Evolutionary conservation across 2,329 filamentous ascomycete species (phyloP), one percentile per base, ranked within the genome.

Genomic region (Berkeleyomyces basicola): DNA sequence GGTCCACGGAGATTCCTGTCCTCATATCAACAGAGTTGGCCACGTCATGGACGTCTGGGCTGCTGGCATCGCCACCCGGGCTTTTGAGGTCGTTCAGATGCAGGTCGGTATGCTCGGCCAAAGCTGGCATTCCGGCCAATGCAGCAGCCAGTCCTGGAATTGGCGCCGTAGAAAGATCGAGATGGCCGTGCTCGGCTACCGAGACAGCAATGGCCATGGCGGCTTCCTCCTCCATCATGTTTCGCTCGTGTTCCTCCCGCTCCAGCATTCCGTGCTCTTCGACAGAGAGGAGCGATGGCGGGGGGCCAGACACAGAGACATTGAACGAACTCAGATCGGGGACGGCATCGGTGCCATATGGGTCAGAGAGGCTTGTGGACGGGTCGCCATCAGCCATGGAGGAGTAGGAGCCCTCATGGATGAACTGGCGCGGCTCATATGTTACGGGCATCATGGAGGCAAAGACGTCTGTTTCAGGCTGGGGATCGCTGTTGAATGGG

Each of bases 391-490:
- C 66, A n/a, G 64, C 61, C 63, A 79, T 77, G 33, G 75, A 69
- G 7, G 78, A 74, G 64, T 80, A 80, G 42, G 60, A 31, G 61
- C 75, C 77, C 61, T 78, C 75, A 62, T 78, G 74, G 46, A 79
- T 73, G 65, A 80, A 78, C 67, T 71, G 74, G 64, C 78, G 72
- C 33, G 76, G 71, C 67, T 81, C 78, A 68, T 78, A 81, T 47
- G 77, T 78, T 67, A 81, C 77, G 66, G 74, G 78, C 78, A 80
- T 80, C 58, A 68, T 74, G 46, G 63, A 64, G 59, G 60, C 63
- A 62, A 64, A 64, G 11, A 64, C 60, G 58, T 64, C 60, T 14
- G 53, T 16, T 37, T 64, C 61, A 16, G 60, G 6, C 16, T 64
- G 60, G 7, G 60, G 40, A 36, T 64, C 63, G 14, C 44, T 46